Evolutionary conservation across 345 rosid species (phyloP).

Genomic region (Melaleuca quinquenervia): DNA sequence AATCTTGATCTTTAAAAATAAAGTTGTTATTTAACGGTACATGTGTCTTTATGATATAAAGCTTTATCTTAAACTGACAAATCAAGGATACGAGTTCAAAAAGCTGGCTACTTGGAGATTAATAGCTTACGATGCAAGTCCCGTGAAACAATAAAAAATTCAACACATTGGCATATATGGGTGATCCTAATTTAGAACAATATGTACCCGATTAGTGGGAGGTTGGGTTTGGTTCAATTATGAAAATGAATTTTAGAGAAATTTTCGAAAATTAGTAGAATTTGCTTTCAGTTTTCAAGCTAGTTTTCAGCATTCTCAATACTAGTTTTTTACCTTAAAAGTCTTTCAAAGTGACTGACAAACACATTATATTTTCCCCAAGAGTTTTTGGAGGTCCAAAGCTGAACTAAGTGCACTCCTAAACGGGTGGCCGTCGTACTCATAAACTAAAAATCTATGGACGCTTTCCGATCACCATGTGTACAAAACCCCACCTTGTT

Average conservation of each 20-base stretch:
- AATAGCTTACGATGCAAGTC: rapidly evolving
- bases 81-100: rapidly evolving
- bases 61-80: not conserved
- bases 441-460: not conserved
- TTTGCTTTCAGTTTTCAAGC: too few species aligned
- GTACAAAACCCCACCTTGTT: not conserved
- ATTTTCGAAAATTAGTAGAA: too few species aligned
- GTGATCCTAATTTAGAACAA: rapidly evolving
- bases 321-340: too few species aligned
- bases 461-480: rapidly evolving
- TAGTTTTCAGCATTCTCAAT: too few species aligned
- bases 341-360: too few species aligned
- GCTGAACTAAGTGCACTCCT: too few species aligned
- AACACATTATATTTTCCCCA: too few species aligned
- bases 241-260: too few species aligned
- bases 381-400: too few species aligned
- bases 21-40: rapidly evolving
- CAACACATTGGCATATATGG: rapidly evolving
- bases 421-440: rapidly evolving
- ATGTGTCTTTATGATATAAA: not conserved
- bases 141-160: not conserved
- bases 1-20: rapidly evolving
- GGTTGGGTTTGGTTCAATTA: too few species aligned
- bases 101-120: rapidly evolving
- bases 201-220: rapidly evolving